A percentile compares a stretch with the other conserved stretches of the same genome.
Evolutionary conservation across 2,329 filamentous ascomycete species (phyloP).

Genomic region (Monosporascus sp.): DNA sequence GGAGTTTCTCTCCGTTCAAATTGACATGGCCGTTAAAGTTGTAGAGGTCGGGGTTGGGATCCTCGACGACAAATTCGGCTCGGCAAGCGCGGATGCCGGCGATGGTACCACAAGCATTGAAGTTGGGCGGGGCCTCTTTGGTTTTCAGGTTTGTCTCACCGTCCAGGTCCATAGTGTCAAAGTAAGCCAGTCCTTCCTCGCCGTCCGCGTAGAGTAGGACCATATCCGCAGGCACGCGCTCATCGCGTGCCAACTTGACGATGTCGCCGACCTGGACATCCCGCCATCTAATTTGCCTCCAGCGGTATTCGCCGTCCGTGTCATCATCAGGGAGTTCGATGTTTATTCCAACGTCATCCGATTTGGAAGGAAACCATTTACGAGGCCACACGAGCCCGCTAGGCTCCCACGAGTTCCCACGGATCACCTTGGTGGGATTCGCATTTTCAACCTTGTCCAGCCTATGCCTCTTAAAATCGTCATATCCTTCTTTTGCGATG

Average conservation of each 20-base stretch:
- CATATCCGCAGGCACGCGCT: slow-evolving; percentile 78
- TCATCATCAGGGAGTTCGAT: slow-evolving; percentile 11
- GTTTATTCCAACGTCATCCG: slow-evolving; percentile 4
- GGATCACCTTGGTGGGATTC: slow-evolving; percentile 40
- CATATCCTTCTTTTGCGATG: slow-evolving; percentile 80
- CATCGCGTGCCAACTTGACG: slow-evolving; percentile 64
- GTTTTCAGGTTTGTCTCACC: slow-evolving; percentile 79
- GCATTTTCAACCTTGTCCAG: slow-evolving; percentile 79
- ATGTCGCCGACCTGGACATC: slow-evolving; percentile 68
- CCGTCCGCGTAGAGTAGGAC: slow-evolving; percentile 72
- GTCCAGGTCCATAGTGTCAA: slow-evolving; percentile 80
- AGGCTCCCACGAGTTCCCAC: slow-evolving; percentile 16
- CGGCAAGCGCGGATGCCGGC: slow-evolving; percentile 47
- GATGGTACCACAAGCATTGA: slow-evolving; percentile 53
- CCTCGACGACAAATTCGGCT: slow-evolving; percentile 66
- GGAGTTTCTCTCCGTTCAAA: slow-evolving; percentile 51
- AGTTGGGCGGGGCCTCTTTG: slow-evolving; percentile 60
- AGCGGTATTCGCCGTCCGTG: slow-evolving; percentile 29
- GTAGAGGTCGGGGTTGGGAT: slow-evolving; percentile 74
- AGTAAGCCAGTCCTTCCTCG: slow-evolving; percentile 73
- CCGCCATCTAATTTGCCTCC: slow-evolving; percentile 60
- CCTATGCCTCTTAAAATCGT: slow-evolving; percentile 74
- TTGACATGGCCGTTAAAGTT: slow-evolving; percentile 67
- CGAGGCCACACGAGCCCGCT: slow-evolving; percentile 5
- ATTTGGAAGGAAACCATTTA: slow-evolving; percentile 15